Percentiles rank a stretch among this genome's conserved stretches.
Conservation (phyloP, 106 monocot species). For the Dendrobium catenatum region DNA sequence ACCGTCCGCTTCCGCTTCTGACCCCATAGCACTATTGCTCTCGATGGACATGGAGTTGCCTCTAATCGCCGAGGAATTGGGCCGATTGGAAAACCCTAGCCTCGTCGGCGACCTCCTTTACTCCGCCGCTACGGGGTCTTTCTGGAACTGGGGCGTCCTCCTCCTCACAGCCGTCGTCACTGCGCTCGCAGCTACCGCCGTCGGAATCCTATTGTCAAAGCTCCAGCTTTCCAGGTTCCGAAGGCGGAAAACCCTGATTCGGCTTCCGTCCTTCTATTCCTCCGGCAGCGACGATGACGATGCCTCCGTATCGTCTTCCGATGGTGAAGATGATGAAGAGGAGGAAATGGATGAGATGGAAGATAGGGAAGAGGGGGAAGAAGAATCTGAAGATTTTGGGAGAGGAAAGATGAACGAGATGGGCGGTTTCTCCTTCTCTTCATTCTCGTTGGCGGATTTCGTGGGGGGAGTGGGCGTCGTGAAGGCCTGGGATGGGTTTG, state of each 20-base stretch:
- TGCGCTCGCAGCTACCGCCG: conserved; percentile 17
- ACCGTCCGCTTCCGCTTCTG: too few species aligned
- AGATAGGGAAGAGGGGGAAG: background rate
- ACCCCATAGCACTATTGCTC: too few species aligned
- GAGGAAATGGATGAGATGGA: background rate
- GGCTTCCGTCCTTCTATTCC: background rate
- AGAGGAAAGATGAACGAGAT: background rate
- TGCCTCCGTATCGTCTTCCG: conserved; percentile 11
- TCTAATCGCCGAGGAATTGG: background rate
- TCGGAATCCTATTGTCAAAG: conserved; percentile 16
- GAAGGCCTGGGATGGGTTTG: conserved; percentile 25
- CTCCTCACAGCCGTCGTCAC: conserved; percentile 16
- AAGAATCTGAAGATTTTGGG: background rate
- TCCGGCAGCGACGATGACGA: conserved; percentile 7
- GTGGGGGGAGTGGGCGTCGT: conserved; percentile 20
- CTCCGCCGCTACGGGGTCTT: background rate
- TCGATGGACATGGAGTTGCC: background rate
- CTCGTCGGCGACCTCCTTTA: background rate
- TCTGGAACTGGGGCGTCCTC: conserved; percentile 17
- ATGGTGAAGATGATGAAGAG: background rate
- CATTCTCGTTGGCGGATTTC: conserved; percentile 9
- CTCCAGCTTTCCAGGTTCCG: conserved; percentile 9
- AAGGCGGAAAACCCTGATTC: conserved; percentile 12
- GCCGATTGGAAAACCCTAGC: background rate
- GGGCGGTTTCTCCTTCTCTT: background rate